These are phyloP conservation scores for Vanderwaltozyma verrucispora DNA, from an alignment of 805 yeast genomes.

Conservation along the genomic window DNA sequence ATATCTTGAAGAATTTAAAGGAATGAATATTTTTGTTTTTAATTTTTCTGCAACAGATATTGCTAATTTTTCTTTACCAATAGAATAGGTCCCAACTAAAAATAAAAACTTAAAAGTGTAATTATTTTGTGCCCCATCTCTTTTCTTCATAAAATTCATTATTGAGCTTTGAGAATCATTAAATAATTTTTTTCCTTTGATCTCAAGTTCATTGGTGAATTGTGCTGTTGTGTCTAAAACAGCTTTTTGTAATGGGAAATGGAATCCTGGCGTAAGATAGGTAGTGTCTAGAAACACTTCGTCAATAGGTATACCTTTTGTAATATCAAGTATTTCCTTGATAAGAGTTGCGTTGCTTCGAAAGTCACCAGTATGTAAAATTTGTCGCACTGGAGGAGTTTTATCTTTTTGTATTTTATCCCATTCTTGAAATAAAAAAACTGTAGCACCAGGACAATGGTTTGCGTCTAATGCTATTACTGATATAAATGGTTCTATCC, in stretches of 20 bases:
- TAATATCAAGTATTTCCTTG: conserved; percentile 10
- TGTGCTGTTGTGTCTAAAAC: conserved; percentile 54
- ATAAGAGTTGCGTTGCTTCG: conserved; percentile 53
- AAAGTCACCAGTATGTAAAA: conserved; percentile 89
- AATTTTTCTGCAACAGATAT: conserved; percentile 46
- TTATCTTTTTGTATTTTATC: conserved; percentile 3
- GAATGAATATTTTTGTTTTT: conserved; percentile 40
- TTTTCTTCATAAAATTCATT: conserved; percentile 5
- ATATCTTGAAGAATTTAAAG: conserved; percentile 29
- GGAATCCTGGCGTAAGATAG: conserved; percentile 62
- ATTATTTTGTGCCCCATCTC: no score
- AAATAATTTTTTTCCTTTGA: conserved; percentile 19
- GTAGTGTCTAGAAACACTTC: conserved; percentile 83
- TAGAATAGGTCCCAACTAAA: conserved; percentile 77
- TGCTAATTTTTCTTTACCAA: conserved; percentile 88
- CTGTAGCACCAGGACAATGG: conserved; percentile 93
- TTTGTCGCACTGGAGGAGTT: conserved; percentile 8
- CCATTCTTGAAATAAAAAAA: conserved; percentile 54
- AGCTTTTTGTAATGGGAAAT: conserved; percentile 65
- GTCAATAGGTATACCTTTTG: conserved; percentile 32
- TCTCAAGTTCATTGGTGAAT: conserved; percentile 35
- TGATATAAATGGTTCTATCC: conserved; percentile 34
- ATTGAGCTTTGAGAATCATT: conserved; percentile 26
- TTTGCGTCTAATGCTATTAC: conserved; percentile 75
- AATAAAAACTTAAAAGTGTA: conserved; percentile 9